Base-by-base conservation (phyloP, 1,139 yeast species). In the Yamadazyma songkhlaensis region DNA sequence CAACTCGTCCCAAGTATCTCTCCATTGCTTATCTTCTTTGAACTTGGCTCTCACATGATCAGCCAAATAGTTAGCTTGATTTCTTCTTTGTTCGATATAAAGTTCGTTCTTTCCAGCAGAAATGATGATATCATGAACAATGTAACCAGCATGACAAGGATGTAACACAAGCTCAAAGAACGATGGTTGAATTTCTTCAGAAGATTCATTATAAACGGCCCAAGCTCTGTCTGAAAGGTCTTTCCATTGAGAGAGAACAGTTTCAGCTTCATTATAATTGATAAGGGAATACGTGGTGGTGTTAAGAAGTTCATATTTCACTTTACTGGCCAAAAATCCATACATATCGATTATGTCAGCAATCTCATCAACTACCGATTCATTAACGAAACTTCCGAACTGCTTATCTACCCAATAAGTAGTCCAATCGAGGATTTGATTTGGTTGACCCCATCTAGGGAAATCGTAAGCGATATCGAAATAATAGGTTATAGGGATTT, bases 211-310 rank as follows among this genome's bases (percentile, higher is more conserved):
- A 39, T 47, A 47, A 26, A 47, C 40, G 20, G 33, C 30, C 51
- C 51, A 47, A 13, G 50, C 50, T 29, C 47, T 38, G 8, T 42
- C 36, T 5, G 51, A 36, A 27, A 47, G 41, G 21, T 35, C 35
- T 9, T 43, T 23, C 51, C 51, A 47, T 12, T 39, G 37, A 14
- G 39, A 23, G 13, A 47, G 39, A 9, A 47, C 43, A 13, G 34
- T 39, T n/a, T 28, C 28, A 10, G 53, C 53, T 36, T 49, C 53
- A 21, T 46, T 39, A 35, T 49, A 49, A 33, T 49, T 47, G 24
- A 38, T 32, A 6, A 40, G 13, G 11, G 45, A 43, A 34, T 35
- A 49, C 12, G 43, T 38, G 13, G 51, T 47, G 6, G 43, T 29
- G 37, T 49, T 47, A n/a, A 49, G 29, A 6, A 45, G 35, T 31